Base-by-base conservation (phyloP, 306 rosid species). In the Geum urbanum region DNA sequence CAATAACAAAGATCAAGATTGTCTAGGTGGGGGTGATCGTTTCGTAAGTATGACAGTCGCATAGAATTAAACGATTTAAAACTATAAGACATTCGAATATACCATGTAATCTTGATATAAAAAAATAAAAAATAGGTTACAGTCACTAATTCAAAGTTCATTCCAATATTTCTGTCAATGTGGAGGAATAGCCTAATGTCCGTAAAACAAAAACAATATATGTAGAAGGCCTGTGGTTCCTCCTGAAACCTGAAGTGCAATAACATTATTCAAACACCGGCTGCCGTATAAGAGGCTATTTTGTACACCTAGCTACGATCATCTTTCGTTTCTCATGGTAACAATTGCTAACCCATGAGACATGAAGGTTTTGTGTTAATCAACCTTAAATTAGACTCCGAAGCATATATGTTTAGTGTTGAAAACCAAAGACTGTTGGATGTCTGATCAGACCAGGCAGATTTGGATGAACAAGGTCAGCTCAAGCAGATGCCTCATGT, bases 401-500 rank as follows among this genome's bases (percentile, higher is more conserved):
- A 20, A 45, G 49, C 49, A 16, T 51, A 52, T 52, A 35, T 1
- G 72, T 68, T 0, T 18, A n/a, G 40, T 4, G 72, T 37, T 37
- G 72, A 39, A 68, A 39, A 52, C 39, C 40, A 39, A 18, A 11
- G 43, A 41, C 41, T 13, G 72, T 13, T 52, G 72, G 62, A 22
- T 55, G 48, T 13, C 73, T 69, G 52, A 53, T 69, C 41, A 14
- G 22, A 69, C 54, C 73, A 55, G 52, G 63, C 16, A 14, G 65
- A 35, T 60, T 37, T 6, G n/a, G 46, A 60, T 37, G 13, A 60
- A n/a, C 15, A 35, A 37, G 63, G 16, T 69, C 14, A 22, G 52
- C 44, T 54, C 52, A 20, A 35, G 63, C 43, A 41, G 73, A 40
- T 20, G 73, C 73, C 63, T 69, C 52, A 16, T 41, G 72, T 3